Conservation (phyloP, 805 yeast species). For the Myxozyma udenii region DNA sequence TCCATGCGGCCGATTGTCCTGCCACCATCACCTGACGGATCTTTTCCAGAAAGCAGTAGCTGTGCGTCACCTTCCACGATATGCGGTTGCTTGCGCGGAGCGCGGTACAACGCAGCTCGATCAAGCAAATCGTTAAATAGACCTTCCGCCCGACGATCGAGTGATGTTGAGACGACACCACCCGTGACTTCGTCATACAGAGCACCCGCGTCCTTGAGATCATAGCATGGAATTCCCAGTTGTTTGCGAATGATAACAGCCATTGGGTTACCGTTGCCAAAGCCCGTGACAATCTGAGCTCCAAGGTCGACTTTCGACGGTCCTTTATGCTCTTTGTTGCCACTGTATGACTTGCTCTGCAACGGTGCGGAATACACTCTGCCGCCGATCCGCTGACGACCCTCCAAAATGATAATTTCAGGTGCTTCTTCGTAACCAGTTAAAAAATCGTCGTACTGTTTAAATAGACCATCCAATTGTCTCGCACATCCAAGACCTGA, state of each 20-base stretch:
- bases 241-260: slow-evolving; percentile 43
- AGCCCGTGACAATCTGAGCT: slow-evolving; percentile 40
- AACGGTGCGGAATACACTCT: slow-evolving; percentile 41
- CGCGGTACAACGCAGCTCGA: slow-evolving; percentile 38
- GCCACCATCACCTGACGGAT: slow-evolving; percentile 39
- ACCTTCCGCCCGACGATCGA: slow-evolving; percentile 38
- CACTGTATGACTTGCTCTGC: not conserved
- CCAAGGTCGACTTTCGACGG: slow-evolving; percentile 41
- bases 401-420: slow-evolving; percentile 42
- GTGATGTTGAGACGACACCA: slow-evolving; percentile 33
- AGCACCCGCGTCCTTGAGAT: slow-evolving; percentile 36
- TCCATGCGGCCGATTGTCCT: slow-evolving; percentile 42
- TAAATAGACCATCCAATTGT: slow-evolving; percentile 70
- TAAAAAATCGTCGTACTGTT: slow-evolving; percentile 38
- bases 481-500: slow-evolving; percentile 97
- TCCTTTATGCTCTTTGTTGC: not conserved
- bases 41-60: slow-evolving; percentile 40
- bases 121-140: slow-evolving; percentile 41
- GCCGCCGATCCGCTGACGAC: slow-evolving; percentile 44
- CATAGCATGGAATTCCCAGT: slow-evolving; percentile 42
- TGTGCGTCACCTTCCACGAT: slow-evolving; percentile 41
- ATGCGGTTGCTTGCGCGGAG: slow-evolving; percentile 33
- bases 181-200: slow-evolving; percentile 40
- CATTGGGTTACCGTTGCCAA: slow-evolving; percentile 44
- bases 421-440: slow-evolving; percentile 43